Percentiles rank a stretch among this genome's conserved stretches.
phyloP scores from a whole-genome alignment of 352 stramenopile genomes.

The Pythium volutum region DNA sequence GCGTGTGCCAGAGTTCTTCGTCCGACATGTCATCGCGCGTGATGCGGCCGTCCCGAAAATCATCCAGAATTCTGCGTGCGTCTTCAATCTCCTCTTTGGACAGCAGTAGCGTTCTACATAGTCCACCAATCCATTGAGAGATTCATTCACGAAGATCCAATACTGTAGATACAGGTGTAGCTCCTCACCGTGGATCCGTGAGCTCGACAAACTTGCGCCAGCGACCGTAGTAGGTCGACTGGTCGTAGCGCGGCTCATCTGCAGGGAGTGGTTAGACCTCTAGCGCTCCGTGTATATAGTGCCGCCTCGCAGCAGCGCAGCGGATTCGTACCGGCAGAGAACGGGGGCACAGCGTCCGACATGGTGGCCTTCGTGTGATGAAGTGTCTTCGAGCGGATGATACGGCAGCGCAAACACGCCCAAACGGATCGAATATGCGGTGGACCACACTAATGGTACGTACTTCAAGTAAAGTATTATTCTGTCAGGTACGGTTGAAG shows the following conservation, averaged over 20 bases:
- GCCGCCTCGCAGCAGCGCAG: neutral
- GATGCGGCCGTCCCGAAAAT: constrained; percentile 54
- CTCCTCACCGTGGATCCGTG: constrained; percentile 58
- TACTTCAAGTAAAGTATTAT: constrained; percentile 14
- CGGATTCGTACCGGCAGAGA: constrained; percentile 34
- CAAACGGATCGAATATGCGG: neutral
- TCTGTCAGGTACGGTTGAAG: constrained; percentile 12
- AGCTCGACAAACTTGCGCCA: constrained; percentile 86
- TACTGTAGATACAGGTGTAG: neutral
- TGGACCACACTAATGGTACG: constrained; percentile 16
- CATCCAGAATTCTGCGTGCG: constrained; percentile 47
- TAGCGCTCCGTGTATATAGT: neutral
- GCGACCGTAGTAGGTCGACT: constrained; percentile 82
- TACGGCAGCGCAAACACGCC: neutral
- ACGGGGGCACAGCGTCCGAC: constrained; percentile 28
- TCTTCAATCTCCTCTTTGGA: constrained; percentile 63
- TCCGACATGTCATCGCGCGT: constrained; percentile 43
- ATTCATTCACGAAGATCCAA: neutral
- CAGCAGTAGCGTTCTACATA: constrained; percentile 50
- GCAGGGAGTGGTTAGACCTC: neutral
- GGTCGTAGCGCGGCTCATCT: constrained; percentile 80
- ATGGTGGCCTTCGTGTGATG: neutral
- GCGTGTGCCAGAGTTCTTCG: constrained; percentile 74
- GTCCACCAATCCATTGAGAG: neutral
- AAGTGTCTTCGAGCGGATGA: neutral